A percentile compares a stretch with the other conserved stretches of the same genome.
Conservation (phyloP, 1,284 basidiomycete genomes). For the Ustilago sp. region DNA sequence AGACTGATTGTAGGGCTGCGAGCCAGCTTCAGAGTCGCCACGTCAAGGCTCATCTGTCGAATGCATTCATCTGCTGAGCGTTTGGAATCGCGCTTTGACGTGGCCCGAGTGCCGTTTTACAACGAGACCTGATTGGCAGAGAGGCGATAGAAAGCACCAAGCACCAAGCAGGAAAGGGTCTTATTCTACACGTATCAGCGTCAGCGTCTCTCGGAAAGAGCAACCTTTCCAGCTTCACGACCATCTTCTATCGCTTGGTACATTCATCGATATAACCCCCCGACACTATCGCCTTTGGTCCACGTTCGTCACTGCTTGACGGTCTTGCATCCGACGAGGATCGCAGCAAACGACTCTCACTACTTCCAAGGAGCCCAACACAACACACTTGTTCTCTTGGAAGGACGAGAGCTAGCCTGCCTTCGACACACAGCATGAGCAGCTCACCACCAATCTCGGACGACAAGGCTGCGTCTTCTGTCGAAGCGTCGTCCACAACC, state of each 20-base stretch:
- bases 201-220: not conserved
- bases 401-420: not conserved
- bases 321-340: not conserved
- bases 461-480: constrained; percentile 2
- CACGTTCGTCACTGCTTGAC: not conserved
- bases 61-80: not conserved
- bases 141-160: not conserved
- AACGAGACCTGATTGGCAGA: constrained; percentile 4
- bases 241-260: not conserved
- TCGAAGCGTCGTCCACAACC: not conserved
- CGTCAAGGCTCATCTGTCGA: constrained; percentile 13
- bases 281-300: not conserved
- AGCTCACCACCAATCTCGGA: constrained; percentile 17
- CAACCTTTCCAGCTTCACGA: not conserved
- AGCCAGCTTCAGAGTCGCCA: constrained; percentile 16
- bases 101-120: constrained; percentile 17
- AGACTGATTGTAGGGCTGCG: not conserved
- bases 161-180: not conserved
- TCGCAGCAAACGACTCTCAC: not conserved
- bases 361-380: not conserved
- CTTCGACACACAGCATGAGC: constrained; percentile 24
- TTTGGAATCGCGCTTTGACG: constrained; percentile 17
- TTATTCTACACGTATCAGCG: not conserved
- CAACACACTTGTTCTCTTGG: not conserved
- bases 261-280: not conserved